Evolutionary conservation across 2,329 filamentous ascomycete species (phyloP), one percentile per base, ranked within the genome.

Genomic region (Sodiomyces alkalinus): DNA sequence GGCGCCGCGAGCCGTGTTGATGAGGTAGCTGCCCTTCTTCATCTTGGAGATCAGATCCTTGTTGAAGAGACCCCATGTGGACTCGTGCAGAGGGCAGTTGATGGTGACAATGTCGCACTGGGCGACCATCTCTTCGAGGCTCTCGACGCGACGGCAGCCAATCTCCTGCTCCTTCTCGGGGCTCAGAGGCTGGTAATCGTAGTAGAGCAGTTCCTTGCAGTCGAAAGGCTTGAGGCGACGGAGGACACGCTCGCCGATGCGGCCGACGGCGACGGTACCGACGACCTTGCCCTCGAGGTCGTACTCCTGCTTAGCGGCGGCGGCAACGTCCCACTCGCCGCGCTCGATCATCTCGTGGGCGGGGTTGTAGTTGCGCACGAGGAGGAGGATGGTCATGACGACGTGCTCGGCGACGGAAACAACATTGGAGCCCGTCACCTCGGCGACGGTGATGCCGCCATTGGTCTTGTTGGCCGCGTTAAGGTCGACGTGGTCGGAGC

Each of bases 161-260:
- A 96, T 96, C 68, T 94, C 87, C 60, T 80, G 74, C 74, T 96
- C 86, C 46, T 74, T 67, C 65, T 93, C 85, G 35, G 82, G 50
- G 35, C 62, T 68, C 40, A 98, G 69, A 29, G 87, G 85, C 71
- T 98, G 90, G 79, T 98, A 98, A 66, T 98, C 90, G 56, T 81
- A 96, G 80, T 98, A 98, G 39, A 96, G 74, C 28, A 98, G 74
- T 70, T 96, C 87, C 77, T 93, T 93, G 82, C 90, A 98, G 68
- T 93, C 87, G 52, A 98, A 98, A 42, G 86, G 66, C 75, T 92
- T 92, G 48, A 98, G 78, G 42, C 90, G 77, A 57, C 87, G 80
- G 45, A 98, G 74, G 33, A 98, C 90, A 61, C 90, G 86, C 75
- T 96, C 86, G 48, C 90, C 90, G 47, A 98, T 98, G 54, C 90